A percentile compares a stretch with the other conserved stretches of the same genome.
Conservation (phyloP, 106 monocot genomes). For the Apostasia ramifera region DNA sequence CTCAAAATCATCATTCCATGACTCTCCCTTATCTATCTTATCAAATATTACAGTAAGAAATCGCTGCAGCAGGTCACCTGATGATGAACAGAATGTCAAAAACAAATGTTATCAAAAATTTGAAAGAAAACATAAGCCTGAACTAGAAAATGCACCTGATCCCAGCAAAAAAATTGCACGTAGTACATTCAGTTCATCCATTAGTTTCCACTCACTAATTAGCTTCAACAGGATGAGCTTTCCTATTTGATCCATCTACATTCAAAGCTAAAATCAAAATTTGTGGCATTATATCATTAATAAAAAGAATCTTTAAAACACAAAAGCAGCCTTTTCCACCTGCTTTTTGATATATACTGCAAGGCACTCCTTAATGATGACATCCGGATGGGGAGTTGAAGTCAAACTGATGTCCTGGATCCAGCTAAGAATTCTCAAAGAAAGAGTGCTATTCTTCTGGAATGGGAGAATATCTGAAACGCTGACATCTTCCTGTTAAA, state of each 20-base stretch:
- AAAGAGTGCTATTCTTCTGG: conserved; percentile 77
- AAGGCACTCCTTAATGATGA: conserved; percentile 74
- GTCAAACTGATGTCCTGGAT: conserved; percentile 41
- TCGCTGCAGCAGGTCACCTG: conserved; percentile 92
- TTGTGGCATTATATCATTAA: not conserved
- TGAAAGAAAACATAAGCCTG: not conserved
- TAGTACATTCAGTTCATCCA: conserved; percentile 81
- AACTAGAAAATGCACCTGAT: conserved; percentile 48
- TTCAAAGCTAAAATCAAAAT: conserved; percentile 1
- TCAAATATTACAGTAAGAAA: conserved; percentile 67
- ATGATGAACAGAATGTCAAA: conserved; percentile 5
- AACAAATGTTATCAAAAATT: not conserved
- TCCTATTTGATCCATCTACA: conserved; percentile 82
- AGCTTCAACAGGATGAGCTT: conserved; percentile 68
- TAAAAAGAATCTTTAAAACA: conserved; percentile 1
- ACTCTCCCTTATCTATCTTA: conserved; percentile 69
- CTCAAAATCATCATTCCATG: conserved; percentile 98
- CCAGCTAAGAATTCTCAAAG: conserved; percentile 64
- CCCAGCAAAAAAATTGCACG: conserved; percentile 89
- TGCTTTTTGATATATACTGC: conserved; percentile 60
- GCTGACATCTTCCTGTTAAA: conserved; percentile 48
- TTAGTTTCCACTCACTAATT: conserved; percentile 89
- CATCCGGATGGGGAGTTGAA: conserved; percentile 38
- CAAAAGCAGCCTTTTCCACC: conserved; percentile 18
- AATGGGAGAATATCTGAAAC: conserved; percentile 78